phyloP scores from a whole-genome alignment of 768 basidiomycete species.

The Serendipita vermifera region DNA sequence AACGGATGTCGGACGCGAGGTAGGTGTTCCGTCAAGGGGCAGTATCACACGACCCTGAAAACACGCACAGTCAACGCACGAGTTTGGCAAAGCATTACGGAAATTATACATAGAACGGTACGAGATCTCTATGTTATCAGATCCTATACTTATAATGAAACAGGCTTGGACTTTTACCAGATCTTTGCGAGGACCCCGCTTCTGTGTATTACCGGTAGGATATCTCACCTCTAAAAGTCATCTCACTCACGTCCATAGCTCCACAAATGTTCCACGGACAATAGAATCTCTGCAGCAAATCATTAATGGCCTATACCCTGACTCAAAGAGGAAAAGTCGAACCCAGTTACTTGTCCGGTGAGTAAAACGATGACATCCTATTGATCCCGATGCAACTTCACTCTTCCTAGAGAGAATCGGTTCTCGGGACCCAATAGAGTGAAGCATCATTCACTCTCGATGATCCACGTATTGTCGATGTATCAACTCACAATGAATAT shows the following conservation, averaged over 20 bases:
- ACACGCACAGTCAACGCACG: slow-evolving; percentile 43
- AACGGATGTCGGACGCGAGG: slow-evolving; percentile 57
- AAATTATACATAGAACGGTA: slow-evolving; percentile 56
- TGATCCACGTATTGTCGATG: not conserved
- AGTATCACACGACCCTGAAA: not conserved
- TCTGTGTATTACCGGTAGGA: slow-evolving; percentile 47
- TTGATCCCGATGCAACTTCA: too few relatives aligned
- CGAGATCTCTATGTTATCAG: slow-evolving; percentile 10
- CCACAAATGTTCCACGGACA: slow-evolving; percentile 66
- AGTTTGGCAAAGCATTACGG: slow-evolving; percentile 46
- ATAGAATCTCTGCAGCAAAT: slow-evolving; percentile 63
- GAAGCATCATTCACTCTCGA: not conserved
- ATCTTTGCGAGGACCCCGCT: slow-evolving; percentile 31
- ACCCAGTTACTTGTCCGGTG: slow-evolving; percentile 49
- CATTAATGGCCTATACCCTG: slow-evolving; percentile 56
- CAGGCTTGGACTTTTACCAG: slow-evolving; percentile 55
- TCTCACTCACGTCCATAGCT: slow-evolving; percentile 26
- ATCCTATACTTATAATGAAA: not conserved
- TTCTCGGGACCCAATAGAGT: too few relatives aligned
- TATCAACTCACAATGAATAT: not conserved
- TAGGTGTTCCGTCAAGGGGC: slow-evolving; percentile 19
- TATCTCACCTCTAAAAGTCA: not conserved
- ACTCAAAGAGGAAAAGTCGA: slow-evolving; percentile 28
- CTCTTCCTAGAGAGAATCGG: too few relatives aligned
- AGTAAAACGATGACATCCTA: too few relatives aligned